phyloP scores from a whole-genome alignment of 176 grass and related monocot species.

The Zea luxurians region DNA sequence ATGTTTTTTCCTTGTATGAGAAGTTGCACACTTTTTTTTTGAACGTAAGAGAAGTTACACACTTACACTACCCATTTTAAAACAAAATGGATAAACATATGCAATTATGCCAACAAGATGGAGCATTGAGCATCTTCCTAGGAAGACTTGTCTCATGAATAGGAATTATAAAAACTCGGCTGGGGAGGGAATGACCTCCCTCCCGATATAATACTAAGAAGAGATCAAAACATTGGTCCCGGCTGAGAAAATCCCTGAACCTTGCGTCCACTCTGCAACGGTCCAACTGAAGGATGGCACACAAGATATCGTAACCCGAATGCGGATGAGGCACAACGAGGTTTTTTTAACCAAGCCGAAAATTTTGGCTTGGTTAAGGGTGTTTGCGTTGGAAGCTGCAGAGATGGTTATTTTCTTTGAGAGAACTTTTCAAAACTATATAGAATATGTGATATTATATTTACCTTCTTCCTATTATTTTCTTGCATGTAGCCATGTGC shows the following conservation, averaged over 20 bases:
- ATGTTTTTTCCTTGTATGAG: neutral
- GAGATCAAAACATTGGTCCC: too few relatives aligned
- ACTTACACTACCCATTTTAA: neutral
- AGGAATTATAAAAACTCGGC: neutral
- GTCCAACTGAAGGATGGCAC: too few relatives aligned
- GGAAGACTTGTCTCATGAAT: neutral
- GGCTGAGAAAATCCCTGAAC: too few relatives aligned
- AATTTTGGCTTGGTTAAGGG: neutral
- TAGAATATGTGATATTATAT: neutral
- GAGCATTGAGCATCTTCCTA: neutral
- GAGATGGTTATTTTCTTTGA: neutral
- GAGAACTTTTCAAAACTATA: neutral
- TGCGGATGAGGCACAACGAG: too few relatives aligned
- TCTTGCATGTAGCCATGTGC: neutral
- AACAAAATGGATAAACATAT: constrained; percentile 22
- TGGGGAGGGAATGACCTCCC: too few relatives aligned
- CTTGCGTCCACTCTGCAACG: too few relatives aligned
- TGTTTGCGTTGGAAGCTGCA: constrained; percentile 12
- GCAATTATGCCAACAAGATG: neutral
- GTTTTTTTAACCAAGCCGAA: too few relatives aligned
- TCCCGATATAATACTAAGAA: too few relatives aligned
- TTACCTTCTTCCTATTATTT: neutral
- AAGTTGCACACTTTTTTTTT: neutral
- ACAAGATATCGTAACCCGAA: too few relatives aligned
- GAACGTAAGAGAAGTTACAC: neutral